A percentile compares a stretch with the other conserved stretches of the same genome.
Evolutionary conservation across 176 grass and related monocot species (phyloP).

Genomic region (Poa pratensis): DNA sequence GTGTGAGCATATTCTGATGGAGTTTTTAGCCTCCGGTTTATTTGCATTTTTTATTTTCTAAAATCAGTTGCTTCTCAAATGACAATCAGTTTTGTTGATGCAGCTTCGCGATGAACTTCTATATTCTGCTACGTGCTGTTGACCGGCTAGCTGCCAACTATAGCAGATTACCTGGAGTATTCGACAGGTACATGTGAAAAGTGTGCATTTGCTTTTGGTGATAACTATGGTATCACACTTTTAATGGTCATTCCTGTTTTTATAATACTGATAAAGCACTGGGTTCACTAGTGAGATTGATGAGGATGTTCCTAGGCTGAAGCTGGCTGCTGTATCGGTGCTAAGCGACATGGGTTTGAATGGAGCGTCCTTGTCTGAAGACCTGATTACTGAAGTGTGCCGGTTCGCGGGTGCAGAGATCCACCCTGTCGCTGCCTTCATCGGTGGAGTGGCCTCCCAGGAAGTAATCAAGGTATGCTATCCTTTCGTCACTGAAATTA

Average conservation of each 20-base stretch:
- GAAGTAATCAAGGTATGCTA: slow-evolving; percentile 84
- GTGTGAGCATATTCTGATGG: neutral
- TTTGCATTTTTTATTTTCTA: slow-evolving; percentile 16
- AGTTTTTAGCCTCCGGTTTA: slow-evolving; percentile 28
- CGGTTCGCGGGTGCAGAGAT: slow-evolving; percentile 83
- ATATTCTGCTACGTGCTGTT: slow-evolving; percentile 76
- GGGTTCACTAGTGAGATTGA: slow-evolving; percentile 74
- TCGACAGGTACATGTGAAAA: slow-evolving; percentile 68
- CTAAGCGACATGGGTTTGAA: slow-evolving; percentile 75
- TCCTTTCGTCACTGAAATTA: slow-evolving; percentile 6
- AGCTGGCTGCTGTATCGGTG: slow-evolving; percentile 68
- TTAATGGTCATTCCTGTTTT: slow-evolving; percentile 43
- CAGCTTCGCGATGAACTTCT: slow-evolving; percentile 86
- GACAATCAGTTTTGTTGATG: slow-evolving; percentile 31
- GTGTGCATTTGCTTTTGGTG: slow-evolving; percentile 45
- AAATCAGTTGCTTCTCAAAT: slow-evolving; percentile 3
- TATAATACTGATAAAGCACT: slow-evolving; percentile 65
- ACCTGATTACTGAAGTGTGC: slow-evolving; percentile 88
- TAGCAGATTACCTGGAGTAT: slow-evolving; percentile 71
- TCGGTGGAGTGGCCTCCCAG: slow-evolving; percentile 84
- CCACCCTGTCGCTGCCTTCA: slow-evolving; percentile 79
- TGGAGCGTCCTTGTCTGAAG: slow-evolving; percentile 68
- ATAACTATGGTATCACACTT: slow-evolving; percentile 39
- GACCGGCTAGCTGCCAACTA: slow-evolving; percentile 78
- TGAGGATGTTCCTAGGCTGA: slow-evolving; percentile 86